Evolutionary conservation across 768 basidiomycete genomes (phyloP).

Genomic region (Boletus coccyginus): DNA sequence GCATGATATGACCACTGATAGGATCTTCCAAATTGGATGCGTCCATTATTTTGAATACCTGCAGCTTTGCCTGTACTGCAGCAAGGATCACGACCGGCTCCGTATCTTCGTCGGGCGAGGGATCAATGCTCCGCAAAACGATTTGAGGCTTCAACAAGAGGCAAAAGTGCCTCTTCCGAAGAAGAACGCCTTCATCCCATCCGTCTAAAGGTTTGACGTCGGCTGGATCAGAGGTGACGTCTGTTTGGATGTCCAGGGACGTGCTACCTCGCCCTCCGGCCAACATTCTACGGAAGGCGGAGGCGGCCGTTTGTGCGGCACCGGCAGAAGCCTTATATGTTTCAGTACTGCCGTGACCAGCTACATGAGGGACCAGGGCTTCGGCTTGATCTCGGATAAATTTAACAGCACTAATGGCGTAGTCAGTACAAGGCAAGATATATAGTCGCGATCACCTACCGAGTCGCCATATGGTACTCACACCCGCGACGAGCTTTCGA

Average conservation of each 20-base stretch:
- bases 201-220: constrained; percentile 61
- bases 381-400: constrained; percentile 84
- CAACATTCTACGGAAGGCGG: constrained; percentile 63
- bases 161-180: constrained; percentile 73
- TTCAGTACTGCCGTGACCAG: constrained; percentile 18
- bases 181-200: constrained; percentile 69
- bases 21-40: constrained; percentile 74
- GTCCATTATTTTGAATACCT: constrained; percentile 81
- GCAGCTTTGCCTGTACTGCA: constrained; percentile 76
- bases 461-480: constrained; percentile 86
- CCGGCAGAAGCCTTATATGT: constrained; percentile 33
- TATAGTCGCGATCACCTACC: constrained; percentile 42
- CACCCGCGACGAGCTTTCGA: constrained; percentile 71
- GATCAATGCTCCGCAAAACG: constrained; percentile 62
- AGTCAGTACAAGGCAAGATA: constrained; percentile 7
- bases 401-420: constrained; percentile 62
- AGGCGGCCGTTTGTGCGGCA: constrained; percentile 65
- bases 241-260: constrained; percentile 36
- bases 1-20: constrained; percentile 82
- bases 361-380: constrained; percentile 24
- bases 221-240: constrained; percentile 30
- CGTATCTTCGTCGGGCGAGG: constrained; percentile 26
- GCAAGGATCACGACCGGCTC: constrained; percentile 70
- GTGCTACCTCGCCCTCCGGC: constrained; percentile 50
- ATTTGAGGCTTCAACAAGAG: constrained; percentile 92